Base-by-base conservation (phyloP, 371 early-diverging fungal genomes). In the Catenaria anguillulae region DNA sequence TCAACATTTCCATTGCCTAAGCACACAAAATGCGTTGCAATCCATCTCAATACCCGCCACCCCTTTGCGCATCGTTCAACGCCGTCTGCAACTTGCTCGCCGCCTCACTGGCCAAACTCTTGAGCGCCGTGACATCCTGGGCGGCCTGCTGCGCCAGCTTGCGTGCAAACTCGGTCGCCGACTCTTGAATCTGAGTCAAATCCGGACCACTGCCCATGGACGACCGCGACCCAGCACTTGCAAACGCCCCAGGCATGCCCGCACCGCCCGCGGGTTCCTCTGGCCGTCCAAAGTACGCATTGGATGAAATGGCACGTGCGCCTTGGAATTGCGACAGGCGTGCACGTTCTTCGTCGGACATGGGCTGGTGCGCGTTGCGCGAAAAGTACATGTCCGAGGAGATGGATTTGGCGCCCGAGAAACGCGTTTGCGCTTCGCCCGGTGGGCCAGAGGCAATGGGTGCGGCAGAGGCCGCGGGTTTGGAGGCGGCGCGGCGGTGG, bases 301-400 rank as follows among this genome's bases (percentile, higher is more conserved):
- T 80, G 23, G 86, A 84, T 46, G 88, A 88, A 62, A 92, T 90
- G 6, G 88, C 78, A 10, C 73, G 75, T 2, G 85, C 82, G 42
- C 84, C 85, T 37, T 78, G 68, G 69, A 92, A 90, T 64, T 85
- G 74, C 42, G 76, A 74, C 8, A 92, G 75, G 10, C 86, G 81
- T 13, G 63, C 70, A 36, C 76, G 71, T 26, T 84, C 79, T 60
- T 85, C 86, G 19, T 83, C 75, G 29, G 84, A 78, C 6, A 77
- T 69, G 19, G 76, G 72, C 42, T 77, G 82, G 60, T 84, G 87
- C 33, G 74, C 73, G 55, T 84, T 82, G 42, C 92, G 81, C 15
- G 84, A 86, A 81, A 93, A 93, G 73, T 82, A 93, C 72, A 90
- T 88, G 63, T 92, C 92, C 5, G 89, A 85, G 2, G 88, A 88